Evolutionary conservation across 2,329 filamentous ascomycete species (phyloP).

Genomic region (Leptodontidium sp.): DNA sequence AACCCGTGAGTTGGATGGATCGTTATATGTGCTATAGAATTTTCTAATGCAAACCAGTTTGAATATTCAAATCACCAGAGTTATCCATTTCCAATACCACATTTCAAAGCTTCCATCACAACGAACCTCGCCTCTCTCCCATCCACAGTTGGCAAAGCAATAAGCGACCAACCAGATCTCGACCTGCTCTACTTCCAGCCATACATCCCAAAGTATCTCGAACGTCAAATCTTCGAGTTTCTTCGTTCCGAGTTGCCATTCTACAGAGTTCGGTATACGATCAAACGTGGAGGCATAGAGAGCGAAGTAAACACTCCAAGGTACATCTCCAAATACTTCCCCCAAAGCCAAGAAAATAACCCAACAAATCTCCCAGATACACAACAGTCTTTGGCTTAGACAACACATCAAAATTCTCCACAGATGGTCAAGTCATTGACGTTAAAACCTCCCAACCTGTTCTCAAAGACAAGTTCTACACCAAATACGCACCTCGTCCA

Average conservation of each 20-base stretch:
- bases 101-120: constrained; percentile 52
- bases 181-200: constrained; percentile 81
- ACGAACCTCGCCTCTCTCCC: constrained; percentile 56
- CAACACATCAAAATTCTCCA: constrained; percentile 68
- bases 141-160: constrained; percentile 59
- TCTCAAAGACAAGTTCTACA: constrained; percentile 61
- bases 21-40: background rate
- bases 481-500: constrained; percentile 68
- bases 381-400: constrained; percentile 67
- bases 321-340: constrained; percentile 40
- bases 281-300: constrained; percentile 69
- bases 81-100: constrained; percentile 60
- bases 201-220: constrained; percentile 66
- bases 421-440: constrained; percentile 54
- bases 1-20: constrained; percentile 24
- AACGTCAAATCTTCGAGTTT: constrained; percentile 72
- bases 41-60: constrained; percentile 26
- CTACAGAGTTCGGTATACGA: constrained; percentile 77
- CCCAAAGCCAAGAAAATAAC: background rate
- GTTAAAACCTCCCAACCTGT: constrained; percentile 51
- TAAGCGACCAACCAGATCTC: constrained; percentile 74
- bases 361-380: constrained; percentile 51
- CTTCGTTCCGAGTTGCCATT: constrained; percentile 76
- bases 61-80: constrained; percentile 51
- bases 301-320: constrained; percentile 66